Percentiles rank a stretch among this genome's conserved stretches.
phyloP scores from a whole-genome alignment of 2,329 filamentous ascomycete genomes.

The Triangularia verruculosa region DNA sequence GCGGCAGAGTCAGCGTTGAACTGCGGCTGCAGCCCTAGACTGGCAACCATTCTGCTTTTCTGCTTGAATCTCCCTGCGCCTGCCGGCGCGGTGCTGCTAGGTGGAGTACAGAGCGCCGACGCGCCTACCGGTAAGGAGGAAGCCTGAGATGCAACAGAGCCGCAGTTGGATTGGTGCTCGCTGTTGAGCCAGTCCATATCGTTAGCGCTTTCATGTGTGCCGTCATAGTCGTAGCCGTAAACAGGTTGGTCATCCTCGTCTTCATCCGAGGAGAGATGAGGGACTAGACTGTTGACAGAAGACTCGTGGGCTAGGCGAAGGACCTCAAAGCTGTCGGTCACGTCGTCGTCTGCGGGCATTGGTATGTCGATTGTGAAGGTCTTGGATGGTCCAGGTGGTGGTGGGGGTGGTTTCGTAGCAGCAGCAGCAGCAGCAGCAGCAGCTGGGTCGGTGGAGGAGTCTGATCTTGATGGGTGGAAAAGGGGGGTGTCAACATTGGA shows the following conservation, averaged over 20 bases:
- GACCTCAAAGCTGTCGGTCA: constrained; percentile 39
- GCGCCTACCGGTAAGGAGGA: constrained; percentile 28
- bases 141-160: constrained; percentile 24
- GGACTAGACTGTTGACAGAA: constrained; percentile 37
- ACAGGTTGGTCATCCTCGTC: constrained; percentile 5
- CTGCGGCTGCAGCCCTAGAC: constrained; percentile 47
- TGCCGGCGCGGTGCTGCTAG: constrained; percentile 16
- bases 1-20: constrained; percentile 55
- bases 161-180: constrained; percentile 5
- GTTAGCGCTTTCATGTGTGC: background rate
- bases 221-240: constrained; percentile 2
- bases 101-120: constrained; percentile 27
- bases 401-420: constrained; percentile 27
- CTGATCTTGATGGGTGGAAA: constrained; percentile 1
- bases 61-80: constrained; percentile 12
- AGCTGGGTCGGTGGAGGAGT: background rate
- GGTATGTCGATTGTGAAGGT: constrained; percentile 54
- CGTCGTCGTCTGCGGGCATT: constrained; percentile 41
- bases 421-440: background rate
- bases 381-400: constrained; percentile 43
- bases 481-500: background rate
- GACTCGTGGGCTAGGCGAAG: constrained; percentile 44
- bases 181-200: constrained; percentile 16
- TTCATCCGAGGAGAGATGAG: constrained; percentile 13
- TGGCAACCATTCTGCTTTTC: constrained; percentile 17